Conservation (phyloP, 2,329 filamentous ascomycete genomes). For the Neurospora crassa region DNA sequence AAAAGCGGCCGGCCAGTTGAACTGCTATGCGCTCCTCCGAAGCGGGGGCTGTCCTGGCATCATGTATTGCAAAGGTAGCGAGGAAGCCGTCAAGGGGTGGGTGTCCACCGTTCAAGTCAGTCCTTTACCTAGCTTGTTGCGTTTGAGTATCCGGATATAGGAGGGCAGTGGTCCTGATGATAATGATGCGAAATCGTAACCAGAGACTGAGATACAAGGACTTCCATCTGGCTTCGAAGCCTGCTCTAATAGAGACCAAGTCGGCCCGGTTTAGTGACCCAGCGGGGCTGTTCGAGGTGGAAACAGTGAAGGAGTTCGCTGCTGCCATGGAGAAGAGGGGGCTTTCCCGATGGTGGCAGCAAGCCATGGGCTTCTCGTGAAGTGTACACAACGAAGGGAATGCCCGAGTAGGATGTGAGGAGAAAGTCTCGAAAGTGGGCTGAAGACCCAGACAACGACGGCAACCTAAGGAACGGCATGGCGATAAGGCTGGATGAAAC, state of each 20-base stretch:
- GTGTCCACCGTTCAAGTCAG: slow-evolving; percentile 43
- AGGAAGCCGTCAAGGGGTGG: slow-evolving; percentile 53
- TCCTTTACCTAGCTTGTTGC: not conserved
- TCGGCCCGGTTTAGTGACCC: slow-evolving; percentile 1
- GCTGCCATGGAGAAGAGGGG: slow-evolving; percentile 49
- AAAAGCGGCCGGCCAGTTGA: slow-evolving; percentile 51
- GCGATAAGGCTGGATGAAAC: not conserved
- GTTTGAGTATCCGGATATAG: not conserved
- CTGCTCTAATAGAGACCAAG: slow-evolving; percentile 23
- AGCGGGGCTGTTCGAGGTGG: slow-evolving; percentile 43
- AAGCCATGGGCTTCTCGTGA: slow-evolving; percentile 50
- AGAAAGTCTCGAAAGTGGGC: not conserved
- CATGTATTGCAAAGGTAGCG: slow-evolving; percentile 62
- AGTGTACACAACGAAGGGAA: not conserved
- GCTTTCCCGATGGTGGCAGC: slow-evolving; percentile 56
- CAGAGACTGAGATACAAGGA: slow-evolving; percentile 63
- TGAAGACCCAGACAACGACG: not conserved
- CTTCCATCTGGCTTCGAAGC: slow-evolving; percentile 52
- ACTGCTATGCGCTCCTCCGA: slow-evolving; percentile 56
- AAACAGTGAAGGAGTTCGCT: slow-evolving; percentile 56
- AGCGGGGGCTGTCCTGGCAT: slow-evolving; percentile 62
- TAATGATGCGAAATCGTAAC: not conserved
- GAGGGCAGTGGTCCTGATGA: not conserved
- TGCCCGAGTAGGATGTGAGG: not conserved
- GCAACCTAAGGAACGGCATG: not conserved